Conservation (phyloP, 768 basidiomycete genomes). For the Dioszegia crocea region DNA sequence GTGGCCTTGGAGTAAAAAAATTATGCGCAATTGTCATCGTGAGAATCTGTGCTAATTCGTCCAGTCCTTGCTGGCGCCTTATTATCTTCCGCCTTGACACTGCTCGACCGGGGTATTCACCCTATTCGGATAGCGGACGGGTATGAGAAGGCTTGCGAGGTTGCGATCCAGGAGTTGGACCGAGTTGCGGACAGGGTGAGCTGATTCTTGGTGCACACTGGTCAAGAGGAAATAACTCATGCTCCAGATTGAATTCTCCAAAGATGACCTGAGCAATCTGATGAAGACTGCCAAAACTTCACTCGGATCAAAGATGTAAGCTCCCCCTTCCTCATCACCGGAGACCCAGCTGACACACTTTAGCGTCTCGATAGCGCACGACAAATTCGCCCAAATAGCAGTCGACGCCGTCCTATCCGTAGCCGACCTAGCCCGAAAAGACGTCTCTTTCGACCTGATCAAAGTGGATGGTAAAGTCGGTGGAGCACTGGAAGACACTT, state of each 20-base stretch:
- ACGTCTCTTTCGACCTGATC: conserved; percentile 96
- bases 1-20: too few species aligned
- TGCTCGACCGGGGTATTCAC: conserved; percentile 99
- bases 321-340: neutral
- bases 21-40: too few species aligned
- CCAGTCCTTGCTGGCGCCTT: conserved; percentile 95
- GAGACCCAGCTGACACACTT: neutral
- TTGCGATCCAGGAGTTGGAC: conserved; percentile 86
- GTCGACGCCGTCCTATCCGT: conserved; percentile 94
- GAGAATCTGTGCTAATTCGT: neutral
- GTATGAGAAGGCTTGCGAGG: conserved; percentile 86
- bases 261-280: conserved; percentile 75
- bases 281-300: conserved; percentile 93
- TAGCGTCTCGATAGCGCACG: conserved; percentile 94
- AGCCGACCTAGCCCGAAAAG: conserved; percentile 87
- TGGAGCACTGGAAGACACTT: conserved; percentile 90
- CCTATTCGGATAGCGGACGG: conserved; percentile 99
- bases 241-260: conserved; percentile 67
- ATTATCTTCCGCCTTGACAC: conserved; percentile 83
- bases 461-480: conserved; percentile 99
- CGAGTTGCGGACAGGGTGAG: conserved; percentile 70
- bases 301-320: conserved; percentile 95
- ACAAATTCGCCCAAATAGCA: conserved; percentile 94
- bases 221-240: neutral
- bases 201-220: neutral